A percentile compares a stretch with the other conserved stretches of the same genome.
Conservation (phyloP, 2,329 filamentous ascomycete genomes). For the Ophiostoma pallidulum region DNA sequence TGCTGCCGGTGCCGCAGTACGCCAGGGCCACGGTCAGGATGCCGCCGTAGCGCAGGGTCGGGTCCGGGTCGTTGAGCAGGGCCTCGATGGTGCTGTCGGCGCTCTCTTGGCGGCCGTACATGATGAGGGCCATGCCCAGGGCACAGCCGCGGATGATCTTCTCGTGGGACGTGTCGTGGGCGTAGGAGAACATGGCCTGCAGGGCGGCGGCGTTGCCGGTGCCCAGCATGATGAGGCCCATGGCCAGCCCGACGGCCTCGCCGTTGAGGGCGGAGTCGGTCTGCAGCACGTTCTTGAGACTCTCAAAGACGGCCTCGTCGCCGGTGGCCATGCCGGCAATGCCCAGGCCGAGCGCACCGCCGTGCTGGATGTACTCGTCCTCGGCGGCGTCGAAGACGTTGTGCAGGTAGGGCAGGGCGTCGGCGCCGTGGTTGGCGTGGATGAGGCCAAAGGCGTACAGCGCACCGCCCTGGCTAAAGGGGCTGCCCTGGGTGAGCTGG, state of each 20-base stretch:
- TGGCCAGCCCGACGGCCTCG: conserved; percentile 88
- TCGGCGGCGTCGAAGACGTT: conserved; percentile 64
- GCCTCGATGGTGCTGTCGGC: conserved; percentile 93
- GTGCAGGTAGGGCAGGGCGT: conserved; percentile 73
- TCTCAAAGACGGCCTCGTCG: conserved; percentile 81
- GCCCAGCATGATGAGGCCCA: conserved; percentile 97
- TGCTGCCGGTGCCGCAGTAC: conserved; percentile 95
- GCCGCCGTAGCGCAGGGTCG: conserved; percentile 88
- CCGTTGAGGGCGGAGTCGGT: conserved; percentile 93
- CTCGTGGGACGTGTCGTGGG: conserved; percentile 96
- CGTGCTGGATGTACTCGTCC: conserved; percentile 93
- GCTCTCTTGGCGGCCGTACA: conserved; percentile 92
- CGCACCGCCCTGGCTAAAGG: conserved; percentile 93
- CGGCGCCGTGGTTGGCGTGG: conserved; percentile 92
- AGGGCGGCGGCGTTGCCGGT: conserved; percentile 92
- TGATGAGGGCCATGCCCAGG: conserved; percentile 94
- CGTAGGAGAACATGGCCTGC: conserved; percentile 95
- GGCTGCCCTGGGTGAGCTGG: conserved; percentile 68
- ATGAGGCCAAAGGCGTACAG: conserved; percentile 93
- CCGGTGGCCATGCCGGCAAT: conserved; percentile 97
- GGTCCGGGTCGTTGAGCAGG: conserved; percentile 85
- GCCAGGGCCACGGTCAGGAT: conserved; percentile 98
- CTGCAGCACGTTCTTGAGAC: conserved; percentile 80
- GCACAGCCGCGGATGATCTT: conserved; percentile 96
- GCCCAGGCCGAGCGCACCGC: conserved; percentile 86